Base-by-base conservation (phyloP, 371 early-diverging fungal genomes). In the Nematocida minor region DNA sequence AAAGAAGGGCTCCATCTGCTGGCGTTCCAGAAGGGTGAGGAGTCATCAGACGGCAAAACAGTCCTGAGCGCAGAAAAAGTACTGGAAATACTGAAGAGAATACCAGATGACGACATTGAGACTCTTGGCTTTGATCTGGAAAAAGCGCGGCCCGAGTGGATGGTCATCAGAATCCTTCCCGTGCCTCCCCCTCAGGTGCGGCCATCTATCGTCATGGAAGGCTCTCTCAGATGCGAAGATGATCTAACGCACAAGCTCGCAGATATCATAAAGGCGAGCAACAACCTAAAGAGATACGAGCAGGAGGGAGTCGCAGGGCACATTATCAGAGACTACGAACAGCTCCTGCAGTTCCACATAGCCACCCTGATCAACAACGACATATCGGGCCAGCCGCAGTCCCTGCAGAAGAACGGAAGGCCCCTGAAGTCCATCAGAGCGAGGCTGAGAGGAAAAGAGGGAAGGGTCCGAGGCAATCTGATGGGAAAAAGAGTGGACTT, bases 401-500 rank as follows among this genome's bases (percentile, higher is more conserved):
- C 95, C 18, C 84, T 92, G 66, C 97, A 97, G 82, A 94, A 88
- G 89, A 84, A 91, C 54, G 97, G 97, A 25, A 87, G 99, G 85
- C 96, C 97, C 51, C 88, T 91, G 74, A 99, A 97, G 85, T 90
- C 93, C 20, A 93, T 99, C 71, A 89, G 94, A 69, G 94, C 95
- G 22, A 88, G 99, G 81, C 88, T 99, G 64, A 96, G 97, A 89
- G 97, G 97, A 70, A 99, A 99, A 85, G 99, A 99, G 87, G 99
- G 97, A 48, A 91, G 97, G 79, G 88, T 99, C 60, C 90, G 99
- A 86, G 96, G 96, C 60, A 97, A 99, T 84, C 85, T 99, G 81
- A 99, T 99, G 99, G 99, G 99, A 60, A 99, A 99, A 85, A 92
- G 99, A 87, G 97, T 99, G 0, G 97, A 97, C 86, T 99, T 97